Evolutionary conservation across 805 yeast species (phyloP), one percentile per base, ranked within the genome.

Genomic region (Wickerhamiella azymoides): DNA sequence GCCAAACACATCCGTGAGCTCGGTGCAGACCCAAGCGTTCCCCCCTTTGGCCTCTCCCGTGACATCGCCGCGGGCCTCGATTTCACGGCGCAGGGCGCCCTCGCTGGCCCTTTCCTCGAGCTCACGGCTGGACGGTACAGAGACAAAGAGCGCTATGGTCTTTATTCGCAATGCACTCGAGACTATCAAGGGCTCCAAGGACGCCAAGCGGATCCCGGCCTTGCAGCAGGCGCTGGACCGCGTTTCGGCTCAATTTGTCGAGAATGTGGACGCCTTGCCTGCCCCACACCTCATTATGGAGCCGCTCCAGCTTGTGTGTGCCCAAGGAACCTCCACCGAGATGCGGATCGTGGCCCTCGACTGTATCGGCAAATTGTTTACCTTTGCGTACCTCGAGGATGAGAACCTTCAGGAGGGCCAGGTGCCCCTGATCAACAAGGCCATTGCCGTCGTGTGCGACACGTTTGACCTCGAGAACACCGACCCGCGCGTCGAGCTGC

Each of bases 391-490:
- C 45, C 80, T 88, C 57, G 83, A 59, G 35, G 62, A 60, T 42
- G 60, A 61, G 5, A 59, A 57, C 16, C 60, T 58, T 6, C 64
- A 60, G 8, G 62, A 58, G 11, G 62, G 64, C 19, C 69, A 71
- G 35, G 70, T 76, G 16, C 71, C 72, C 18, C 58, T 84, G 49
- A 77, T 92, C 26, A 92, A 84, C 59, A 81, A 82, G 19, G 85
- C 94, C 0, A 82, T 89, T 36, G 81, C 80, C 52, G 82, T 86
- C 13, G 83, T 88, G 18, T 76, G 92, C 19, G 77, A 80, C 21
- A 82, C 94, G 52, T 89, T 84, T 61, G 84, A 80, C 50, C 94
- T 94, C 36, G 98, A 92, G 62, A 85, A 86, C 1, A 85, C 97
- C 0, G 94, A 88, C 59, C 83, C 83, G 19, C 77, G 73, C 47